Conservation (phyloP, 2,329 filamentous ascomycete species). For the Apiospora pterosperma region DNA sequence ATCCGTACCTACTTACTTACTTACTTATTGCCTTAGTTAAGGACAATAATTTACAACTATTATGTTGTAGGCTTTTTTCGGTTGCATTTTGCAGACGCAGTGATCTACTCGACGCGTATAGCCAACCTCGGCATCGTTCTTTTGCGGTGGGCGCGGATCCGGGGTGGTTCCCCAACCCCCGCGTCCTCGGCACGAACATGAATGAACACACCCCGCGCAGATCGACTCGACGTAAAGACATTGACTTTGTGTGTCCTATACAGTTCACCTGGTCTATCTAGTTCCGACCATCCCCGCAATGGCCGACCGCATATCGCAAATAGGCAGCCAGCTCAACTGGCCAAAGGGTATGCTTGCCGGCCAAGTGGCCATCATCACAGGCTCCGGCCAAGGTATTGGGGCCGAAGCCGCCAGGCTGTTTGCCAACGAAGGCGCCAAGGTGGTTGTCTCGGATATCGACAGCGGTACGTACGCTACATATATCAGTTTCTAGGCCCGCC, state of each 20-base stretch:
- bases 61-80: background rate
- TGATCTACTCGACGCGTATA: background rate
- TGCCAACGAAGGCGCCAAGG: slow-evolving; percentile 83
- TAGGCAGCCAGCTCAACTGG: slow-evolving; percentile 77
- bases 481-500: background rate
- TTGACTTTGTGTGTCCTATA: background rate
- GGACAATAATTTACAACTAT: too few relatives aligned
- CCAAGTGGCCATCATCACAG: slow-evolving; percentile 85
- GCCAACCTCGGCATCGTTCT: slow-evolving; percentile 5
- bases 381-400: slow-evolving; percentile 82
- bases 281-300: slow-evolving; percentile 23
- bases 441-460: slow-evolving; percentile 82
- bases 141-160: background rate
- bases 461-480: slow-evolving; percentile 42
- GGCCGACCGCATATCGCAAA: slow-evolving; percentile 64
- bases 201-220: background rate
- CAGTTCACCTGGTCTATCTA: background rate
- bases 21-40: too few relatives aligned
- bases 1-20: too few relatives aligned
- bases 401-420: slow-evolving; percentile 80
- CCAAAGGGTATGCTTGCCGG: slow-evolving; percentile 74
- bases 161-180: background rate
- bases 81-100: background rate
- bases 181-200: background rate
- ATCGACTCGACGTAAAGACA: background rate